Base-by-base conservation (phyloP, 2,329 filamentous ascomycete genomes). In the Botryotinia calthae region DNA sequence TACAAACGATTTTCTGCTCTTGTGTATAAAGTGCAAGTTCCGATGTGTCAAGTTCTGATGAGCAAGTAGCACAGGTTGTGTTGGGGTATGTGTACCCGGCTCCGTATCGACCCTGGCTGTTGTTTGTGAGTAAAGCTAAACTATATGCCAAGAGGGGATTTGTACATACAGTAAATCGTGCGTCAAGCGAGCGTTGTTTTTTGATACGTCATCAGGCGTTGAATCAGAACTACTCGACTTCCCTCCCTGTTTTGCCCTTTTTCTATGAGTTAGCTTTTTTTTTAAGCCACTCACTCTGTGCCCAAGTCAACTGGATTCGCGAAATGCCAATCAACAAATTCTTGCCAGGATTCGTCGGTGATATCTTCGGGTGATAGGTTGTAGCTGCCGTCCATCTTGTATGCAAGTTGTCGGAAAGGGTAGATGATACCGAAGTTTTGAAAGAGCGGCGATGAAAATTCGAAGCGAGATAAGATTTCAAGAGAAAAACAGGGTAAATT, bases 251-350 rank as follows among this genome's bases (percentile, higher is more conserved):
- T n/a, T n/a, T n/a, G n/a, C 67, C 67, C 67, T 70, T 70, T 70
- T 70, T 61, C 67, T 61, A 37, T 70, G 67, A 70, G 54, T 70
- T 70, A 61, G 67, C 67, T 9, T 70, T 70, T 70, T 70, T 61
- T 70, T 61, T 46, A 58, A 70, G 67, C 42, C 20, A 70, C 67
- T 70, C n/a, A 70, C 56, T 46, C 59, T 61, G 42, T 10, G 31
- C 42, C 68, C 58, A 70, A 63, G 42, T 63, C 58, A n/a, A 51
- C 12, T 10, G 62, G n/a, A 34, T 25, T 46, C 10, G n/a, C 62
- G 37, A 31, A 4, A 28, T 44, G 18, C 58, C 42, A 51, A 70
- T 70, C 56, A 48, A 62, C 25, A 0, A 63, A 37, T 16, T 18
- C 34, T 22, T 46, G 31, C 58, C 68, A 63, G 18, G 37, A 5